These are phyloP conservation scores for Pichia sp. DNA, from an alignment of 1,139 yeast genomes.

Conservation along the genomic window DNA sequence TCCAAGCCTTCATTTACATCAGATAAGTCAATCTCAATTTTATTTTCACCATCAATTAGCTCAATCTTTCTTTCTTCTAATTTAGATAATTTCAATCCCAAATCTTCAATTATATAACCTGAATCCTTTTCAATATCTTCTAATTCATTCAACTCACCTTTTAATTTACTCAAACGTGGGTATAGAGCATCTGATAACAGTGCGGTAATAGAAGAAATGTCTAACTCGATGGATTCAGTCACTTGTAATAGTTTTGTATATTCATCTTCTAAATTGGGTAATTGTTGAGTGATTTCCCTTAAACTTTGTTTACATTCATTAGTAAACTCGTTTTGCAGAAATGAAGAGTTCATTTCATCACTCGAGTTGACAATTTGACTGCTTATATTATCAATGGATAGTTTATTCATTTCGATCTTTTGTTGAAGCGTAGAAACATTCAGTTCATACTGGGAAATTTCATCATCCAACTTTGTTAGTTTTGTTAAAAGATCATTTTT, in stretches of 20 bases:
- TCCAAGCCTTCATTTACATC: constrained; percentile 31
- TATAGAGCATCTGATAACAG: constrained; percentile 52
- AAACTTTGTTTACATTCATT: constrained; percentile 41
- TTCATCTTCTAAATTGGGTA: constrained; percentile 37
- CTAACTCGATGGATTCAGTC: constrained; percentile 45
- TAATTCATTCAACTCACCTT: constrained; percentile 25
- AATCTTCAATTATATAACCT: constrained; percentile 47
- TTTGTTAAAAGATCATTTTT: constrained; percentile 41
- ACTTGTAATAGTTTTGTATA: constrained; percentile 39
- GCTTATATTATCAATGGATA: constrained; percentile 23
- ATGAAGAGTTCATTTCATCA: constrained; percentile 49
- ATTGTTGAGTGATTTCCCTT: constrained; percentile 32
- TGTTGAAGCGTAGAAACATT: constrained; percentile 32
- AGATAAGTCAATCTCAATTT: neutral
- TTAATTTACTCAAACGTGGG: constrained; percentile 28
- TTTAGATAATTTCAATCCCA: constrained; percentile 47
- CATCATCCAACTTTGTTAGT: constrained; percentile 37
- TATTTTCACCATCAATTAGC: constrained; percentile 42
- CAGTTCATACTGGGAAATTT: constrained; percentile 39
- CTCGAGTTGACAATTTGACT: constrained; percentile 36
- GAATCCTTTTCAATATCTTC: constrained; percentile 36
- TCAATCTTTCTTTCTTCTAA: constrained; percentile 58
- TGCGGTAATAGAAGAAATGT: constrained; percentile 45
- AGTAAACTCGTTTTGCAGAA: constrained; percentile 44
- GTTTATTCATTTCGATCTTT: constrained; percentile 26